Conservation (phyloP, 768 basidiomycete genomes). For the Rhodotorula sphaerocarpa region DNA sequence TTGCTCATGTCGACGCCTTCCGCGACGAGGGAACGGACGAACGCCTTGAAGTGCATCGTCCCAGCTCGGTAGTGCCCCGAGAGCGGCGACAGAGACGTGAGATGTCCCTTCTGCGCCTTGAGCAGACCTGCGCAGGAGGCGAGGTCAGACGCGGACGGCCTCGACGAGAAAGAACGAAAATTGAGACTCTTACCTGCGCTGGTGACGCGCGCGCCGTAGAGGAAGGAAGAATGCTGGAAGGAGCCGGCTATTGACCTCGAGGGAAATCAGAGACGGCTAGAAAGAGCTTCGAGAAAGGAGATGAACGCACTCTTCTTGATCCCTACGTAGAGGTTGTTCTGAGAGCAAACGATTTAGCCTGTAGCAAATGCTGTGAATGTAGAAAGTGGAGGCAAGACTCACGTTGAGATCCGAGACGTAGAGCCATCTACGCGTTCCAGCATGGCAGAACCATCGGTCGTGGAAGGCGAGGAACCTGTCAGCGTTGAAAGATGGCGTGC, state of each 20-base stretch:
- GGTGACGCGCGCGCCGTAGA: constrained; percentile 35
- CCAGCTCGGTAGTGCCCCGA: constrained; percentile 39
- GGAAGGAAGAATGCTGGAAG: constrained; percentile 45
- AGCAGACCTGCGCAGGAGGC: constrained; percentile 22
- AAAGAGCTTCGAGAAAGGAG: no score
- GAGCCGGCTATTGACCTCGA: constrained; percentile 33
- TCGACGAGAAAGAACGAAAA: no score
- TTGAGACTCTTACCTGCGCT: constrained; percentile 14
- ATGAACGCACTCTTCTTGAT: constrained; percentile 42
- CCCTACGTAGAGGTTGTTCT: constrained; percentile 42
- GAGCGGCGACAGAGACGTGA: constrained; percentile 34
- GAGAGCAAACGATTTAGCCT: not conserved
- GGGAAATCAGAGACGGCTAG: not conserved
- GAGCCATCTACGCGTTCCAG: constrained; percentile 20
- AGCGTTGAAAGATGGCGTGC: not conserved
- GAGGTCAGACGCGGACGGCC: no score
- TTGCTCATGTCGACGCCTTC: constrained; percentile 33
- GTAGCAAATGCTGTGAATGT: not conserved
- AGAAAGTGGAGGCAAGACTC: not conserved
- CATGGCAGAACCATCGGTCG: constrained; percentile 38
- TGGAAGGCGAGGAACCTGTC: constrained; percentile 2
- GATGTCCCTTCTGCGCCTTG: constrained; percentile 31
- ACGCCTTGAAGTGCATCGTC: constrained; percentile 37
- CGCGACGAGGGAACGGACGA: constrained; percentile 27
- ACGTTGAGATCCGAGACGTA: constrained; percentile 26